These are phyloP conservation scores for Macrocybe gigantea DNA, from an alignment of 768 basidiomycete genomes.

Conservation along the genomic window DNA sequence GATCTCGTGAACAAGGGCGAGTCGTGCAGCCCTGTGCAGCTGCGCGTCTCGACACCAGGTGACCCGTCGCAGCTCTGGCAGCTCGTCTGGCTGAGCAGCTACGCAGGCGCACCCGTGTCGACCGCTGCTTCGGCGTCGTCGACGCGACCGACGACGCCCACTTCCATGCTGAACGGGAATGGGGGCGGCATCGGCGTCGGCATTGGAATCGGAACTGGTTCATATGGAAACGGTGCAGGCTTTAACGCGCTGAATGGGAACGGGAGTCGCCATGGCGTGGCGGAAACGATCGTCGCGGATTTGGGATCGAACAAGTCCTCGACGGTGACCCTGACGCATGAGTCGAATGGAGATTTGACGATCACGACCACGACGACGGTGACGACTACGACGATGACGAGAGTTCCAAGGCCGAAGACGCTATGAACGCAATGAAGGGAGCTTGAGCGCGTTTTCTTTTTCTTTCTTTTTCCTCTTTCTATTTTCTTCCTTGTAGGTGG, in stretches of 20 bases:
- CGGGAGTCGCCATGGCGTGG: neutral
- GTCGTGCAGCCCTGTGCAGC: no score
- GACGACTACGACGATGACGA: conserved; percentile 21
- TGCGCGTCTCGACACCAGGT: no score
- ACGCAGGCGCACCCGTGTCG: no score
- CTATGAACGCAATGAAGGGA: conserved; percentile 1
- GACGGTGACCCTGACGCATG: conserved; percentile 16
- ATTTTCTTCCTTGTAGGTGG: no score
- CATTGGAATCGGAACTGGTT: neutral
- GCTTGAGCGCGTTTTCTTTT: neutral
- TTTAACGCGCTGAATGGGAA: neutral
- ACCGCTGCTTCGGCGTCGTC: no score
- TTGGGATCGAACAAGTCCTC: conserved; percentile 7
- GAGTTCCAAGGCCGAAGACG: conserved; percentile 12
- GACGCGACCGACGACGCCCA: no score
- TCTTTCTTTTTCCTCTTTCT: no score
- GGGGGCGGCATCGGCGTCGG: neutral
- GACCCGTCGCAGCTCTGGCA: no score
- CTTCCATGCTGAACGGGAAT: neutral
- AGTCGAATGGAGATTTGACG: conserved; percentile 18
- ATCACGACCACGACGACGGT: conserved; percentile 27
- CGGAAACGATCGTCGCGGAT: conserved; percentile 11
- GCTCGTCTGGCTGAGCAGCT: no score
- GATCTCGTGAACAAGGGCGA: neutral
- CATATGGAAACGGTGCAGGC: neutral